A percentile compares a stretch with the other conserved stretches of the same genome.
Conservation (phyloP, 495 filamentous ascomycete genomes). For the Wilcoxina mikolae region DNA sequence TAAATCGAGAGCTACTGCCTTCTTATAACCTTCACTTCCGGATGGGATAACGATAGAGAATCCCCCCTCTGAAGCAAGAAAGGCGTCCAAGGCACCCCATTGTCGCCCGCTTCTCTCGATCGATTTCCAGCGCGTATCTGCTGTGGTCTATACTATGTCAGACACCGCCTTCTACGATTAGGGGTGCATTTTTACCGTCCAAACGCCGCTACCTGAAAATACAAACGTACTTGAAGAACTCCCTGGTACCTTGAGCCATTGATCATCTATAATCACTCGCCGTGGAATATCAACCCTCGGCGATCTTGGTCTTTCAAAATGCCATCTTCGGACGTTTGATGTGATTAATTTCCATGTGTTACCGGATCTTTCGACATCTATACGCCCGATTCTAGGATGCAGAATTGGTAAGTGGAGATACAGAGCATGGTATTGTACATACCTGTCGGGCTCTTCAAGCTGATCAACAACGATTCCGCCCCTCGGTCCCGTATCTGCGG, state of each 20-base stretch:
- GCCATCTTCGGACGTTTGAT: slow-evolving; percentile 33
- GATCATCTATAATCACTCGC: slow-evolving; percentile 1
- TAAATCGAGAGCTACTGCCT: slow-evolving; percentile 38
- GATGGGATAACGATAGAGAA: slow-evolving; percentile 34
- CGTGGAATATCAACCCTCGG: not conserved
- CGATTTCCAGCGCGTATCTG: slow-evolving; percentile 19
- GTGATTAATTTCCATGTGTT: slow-evolving; percentile 30
- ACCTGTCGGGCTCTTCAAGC: slow-evolving; percentile 34
- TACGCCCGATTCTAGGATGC: slow-evolving; percentile 27
- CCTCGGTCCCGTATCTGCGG: slow-evolving; percentile 38
- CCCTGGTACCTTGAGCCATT: not conserved
- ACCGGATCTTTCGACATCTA: slow-evolving; percentile 25
- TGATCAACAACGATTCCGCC: slow-evolving; percentile 38
- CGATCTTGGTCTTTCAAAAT: slow-evolving; percentile 22
- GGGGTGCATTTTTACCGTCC: not conserved
- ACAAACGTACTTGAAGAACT: not conserved
- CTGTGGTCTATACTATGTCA: not conserved
- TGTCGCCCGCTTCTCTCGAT: slow-evolving; percentile 33
- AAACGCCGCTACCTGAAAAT: not conserved
- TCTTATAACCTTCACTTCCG: not conserved
- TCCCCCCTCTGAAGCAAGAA: slow-evolving; percentile 34
- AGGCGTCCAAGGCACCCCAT: slow-evolving; percentile 38
- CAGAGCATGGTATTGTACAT: too few relatives aligned
- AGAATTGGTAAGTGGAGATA: slow-evolving; percentile 17
- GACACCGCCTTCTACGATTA: not conserved